Base-by-base conservation (phyloP, 768 basidiomycete genomes). In the Collybia sordida region DNA sequence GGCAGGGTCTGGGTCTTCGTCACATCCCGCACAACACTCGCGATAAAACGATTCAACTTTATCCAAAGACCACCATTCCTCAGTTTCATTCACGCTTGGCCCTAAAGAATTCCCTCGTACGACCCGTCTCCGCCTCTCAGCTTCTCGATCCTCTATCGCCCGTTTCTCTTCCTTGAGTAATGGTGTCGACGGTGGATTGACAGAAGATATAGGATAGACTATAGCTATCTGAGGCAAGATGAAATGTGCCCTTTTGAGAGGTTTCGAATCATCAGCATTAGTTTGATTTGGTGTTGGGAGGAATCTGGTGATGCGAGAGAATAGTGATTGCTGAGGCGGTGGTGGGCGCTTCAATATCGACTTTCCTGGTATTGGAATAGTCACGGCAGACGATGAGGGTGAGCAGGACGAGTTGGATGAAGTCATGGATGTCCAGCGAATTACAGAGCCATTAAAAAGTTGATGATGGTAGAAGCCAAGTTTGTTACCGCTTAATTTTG, bases 181-280 rank as follows among this genome's bases (percentile, higher is more conserved):
- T 0, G 86, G 85, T 2, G 84, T 90, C 42, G 83, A 89, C 1
- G 95, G 95, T 6, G 96, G 90, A 45, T 88, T 88, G 14, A 85
- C 59, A 1, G 86, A 83, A 22, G 88, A 89, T 64, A 98, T 95
- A 0, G 94, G 93, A 65, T 98, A 98, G 25, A 94, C 83, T 19
- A 89, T 90, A 25, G 83, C 85, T 58, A 97, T 80, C 57, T 89
- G 80, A 0, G 91, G 91, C 11, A 97, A 73, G 56, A 96, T 90
- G 64, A 98, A 98, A 59, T 96, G 90, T 0, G 95, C 97, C 43
- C 90, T 72, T 62, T 90, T 93, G 54, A 96, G 76, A 9, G 90
- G 82, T 59, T 77, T 81, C 28, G 69, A 65, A 40, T 81, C 73
- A 60, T 81, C 81, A 43, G 59, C 52, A n/a, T 64, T 47, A 21